phyloP scores from a whole-genome alignment of 495 filamentous ascomycete species.

The Clohesyomyces aquaticus region DNA sequence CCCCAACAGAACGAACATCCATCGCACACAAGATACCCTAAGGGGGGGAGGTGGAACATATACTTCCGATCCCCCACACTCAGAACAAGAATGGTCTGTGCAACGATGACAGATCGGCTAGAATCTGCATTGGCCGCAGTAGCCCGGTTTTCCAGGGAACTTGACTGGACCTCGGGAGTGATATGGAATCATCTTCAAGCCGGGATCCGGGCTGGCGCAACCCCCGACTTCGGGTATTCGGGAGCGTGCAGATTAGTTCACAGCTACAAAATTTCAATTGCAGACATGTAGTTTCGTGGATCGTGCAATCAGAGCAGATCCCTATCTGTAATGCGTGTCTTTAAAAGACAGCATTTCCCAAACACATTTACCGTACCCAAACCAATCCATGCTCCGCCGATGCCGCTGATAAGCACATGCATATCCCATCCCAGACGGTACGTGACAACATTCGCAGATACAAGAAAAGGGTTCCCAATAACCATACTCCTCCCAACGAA shows the following conservation, averaged over 20 bases:
- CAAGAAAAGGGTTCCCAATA: neutral
- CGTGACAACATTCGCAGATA: neutral
- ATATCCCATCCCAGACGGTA: conserved; percentile 5
- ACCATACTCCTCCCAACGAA: no score
- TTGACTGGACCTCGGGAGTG: neutral
- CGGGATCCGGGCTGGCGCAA: no score
- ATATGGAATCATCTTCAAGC: neutral
- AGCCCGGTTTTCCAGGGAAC: no score
- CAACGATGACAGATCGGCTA: neutral
- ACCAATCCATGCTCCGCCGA: conserved; percentile 5
- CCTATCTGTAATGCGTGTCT: neutral
- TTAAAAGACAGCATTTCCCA: neutral
- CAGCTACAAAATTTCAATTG: neutral
- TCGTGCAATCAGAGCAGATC: neutral
- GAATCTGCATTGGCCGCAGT: no score
- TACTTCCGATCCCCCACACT: no score
- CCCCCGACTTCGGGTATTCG: no score
- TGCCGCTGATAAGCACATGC: conserved; percentile 13
- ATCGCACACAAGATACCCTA: neutral
- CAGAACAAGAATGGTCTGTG: neutral
- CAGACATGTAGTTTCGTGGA: neutral
- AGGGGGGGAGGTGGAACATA: no score
- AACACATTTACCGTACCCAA: no score
- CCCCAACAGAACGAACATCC: neutral
- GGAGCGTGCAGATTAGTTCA: conserved; percentile 6